Evolutionary conservation across 2,329 filamentous ascomycete genomes (phyloP), one percentile per base, ranked within the genome.

Genomic region (Epichloe glyceriae): DNA sequence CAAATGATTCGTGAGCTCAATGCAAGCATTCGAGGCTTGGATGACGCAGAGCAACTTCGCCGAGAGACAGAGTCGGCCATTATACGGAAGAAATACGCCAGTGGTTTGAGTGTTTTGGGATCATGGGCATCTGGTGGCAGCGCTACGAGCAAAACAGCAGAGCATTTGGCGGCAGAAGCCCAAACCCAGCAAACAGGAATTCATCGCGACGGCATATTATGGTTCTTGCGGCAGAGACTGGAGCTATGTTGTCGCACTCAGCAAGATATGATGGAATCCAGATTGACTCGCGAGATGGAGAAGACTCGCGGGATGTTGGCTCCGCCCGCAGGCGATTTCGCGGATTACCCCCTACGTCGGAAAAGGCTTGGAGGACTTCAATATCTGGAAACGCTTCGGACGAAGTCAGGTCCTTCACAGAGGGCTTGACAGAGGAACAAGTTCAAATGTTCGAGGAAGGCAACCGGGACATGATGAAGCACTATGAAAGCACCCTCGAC

Each of bases 371-470:
- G 17, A 53, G 30, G n/a, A 26, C 52, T 8, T 46, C 44, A 2
- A 34, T 39, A 15, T n/a, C 45, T 38, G 49, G 39, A 5, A 44
- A 43, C 26, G 19, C 51, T 46, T 54, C 57, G 46, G 56, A 61
- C 34, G 54, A 58, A 26, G 54, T 53, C 2, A 49, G 54, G 26
- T 46, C 56, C 15, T 47, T 55, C 33, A 60, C 68, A 47, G 68
- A 80, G 41, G 78, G 82, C 55, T 71, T 96, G 54, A 88, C 85
- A 17, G 75, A 82, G 20, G 89, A 96, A 63, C 91, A 97, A 67
- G 72, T 93, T 49, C 91, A 96, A 65, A 79, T 95, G 63, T 97
- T 98, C 70, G 90, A 91, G 58, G 80, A 88, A 67, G 90, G 94
- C 63, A 96, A 97, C 63, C 83, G 89, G 66, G 83, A 88, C 56